Base-by-base conservation (phyloP, 768 basidiomycete genomes). In the Goffeauzyma gilvescens region DNA sequence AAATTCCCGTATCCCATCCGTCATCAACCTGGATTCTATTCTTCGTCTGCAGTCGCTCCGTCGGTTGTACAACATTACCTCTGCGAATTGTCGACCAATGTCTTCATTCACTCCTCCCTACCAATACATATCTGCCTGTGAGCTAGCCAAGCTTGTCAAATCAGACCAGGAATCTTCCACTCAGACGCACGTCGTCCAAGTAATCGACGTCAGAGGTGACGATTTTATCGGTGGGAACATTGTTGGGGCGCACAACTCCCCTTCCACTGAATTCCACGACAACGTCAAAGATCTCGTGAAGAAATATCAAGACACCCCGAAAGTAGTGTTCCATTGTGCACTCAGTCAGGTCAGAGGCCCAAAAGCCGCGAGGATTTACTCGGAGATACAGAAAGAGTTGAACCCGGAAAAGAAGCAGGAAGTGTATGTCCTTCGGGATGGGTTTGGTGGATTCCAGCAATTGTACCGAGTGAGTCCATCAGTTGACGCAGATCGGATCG, bases 181-280 rank as follows among this genome's bases (percentile, higher is more conserved):
- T n/a, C n/a, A n/a, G n/a, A n/a, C n/a, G n/a, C n/a, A n/a, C n/a
- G n/a, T n/a, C n/a, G 42, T 49, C 8, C 47, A 49, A 15, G 55
- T 63, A 7, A 53, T 63, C 5, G 61, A 63, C 44, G 61, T 63
- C 5, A 18, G 61, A 32, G 59, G 55, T 34, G 53, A 52, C 41
- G 61, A 63, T 46, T 63, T 63, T 35, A 50, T 44, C 1, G 61
- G 62, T 10, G 62, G 62, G 5, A 63, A 63, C 38, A 63, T 63
- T 31, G 50, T 58, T 6, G 41, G 53, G 9, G 58, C 58, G 0
- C 17, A 59, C 20, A 63, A 63, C 35, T 46, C 40, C 12, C 62
- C 62, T 3, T 59, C 58, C 31, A 51, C 50, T 40, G 48, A 46
- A 1, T 59, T 63, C 38, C 50, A 57, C 24, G 57, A 52, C n/a